Base-by-base conservation (phyloP, 192 early-diverging fungal species). In the Helicostylum pulchrum region DNA sequence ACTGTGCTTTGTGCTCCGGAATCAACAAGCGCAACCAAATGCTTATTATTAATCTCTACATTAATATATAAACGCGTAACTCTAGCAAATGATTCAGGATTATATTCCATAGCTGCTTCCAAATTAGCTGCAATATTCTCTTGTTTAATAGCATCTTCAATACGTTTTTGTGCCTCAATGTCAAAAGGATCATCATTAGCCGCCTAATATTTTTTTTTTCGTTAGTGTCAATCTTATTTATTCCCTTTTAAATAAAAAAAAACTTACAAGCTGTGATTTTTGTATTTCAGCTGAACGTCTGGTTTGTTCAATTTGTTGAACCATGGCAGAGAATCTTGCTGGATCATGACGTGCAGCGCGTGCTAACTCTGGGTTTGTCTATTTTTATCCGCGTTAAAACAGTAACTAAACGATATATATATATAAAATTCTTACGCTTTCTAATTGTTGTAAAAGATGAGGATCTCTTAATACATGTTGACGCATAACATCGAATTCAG, bases 1-100 rank as follows among this genome's bases (percentile, higher is more conserved):
- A 99, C 93, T 2, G 96, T 98, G 17, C 87, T 89, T 61, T 98
- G 96, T 9, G 97, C 97, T 6, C 96, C 97, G 20, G 95, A 95
- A 70, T 99, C 97, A 0, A 99, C 94, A 76, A 99, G 87, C 0
- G 97, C 95, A 67, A 95, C 94, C 14, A 97, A 75, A 0, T 85
- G 85, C 42, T 83, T 80, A n/a, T 88, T 89, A 76, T 99, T 99
- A 51, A 99, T 92, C 70, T 90, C 81, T 14, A 86, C 85, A 66
- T 90, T 75, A 23, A 99, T 90, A 73, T 97, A 99, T 21, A 99
- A 85, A 88, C 96, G 93, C 1, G 89, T 85, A 11, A 95, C 91
- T 17, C 86, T 75, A 15, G 89, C 94, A 82, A 99, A 99, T 4
- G 91, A 85, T 74, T 99, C 96, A 6, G 97, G 97, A 64, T 94